Evolutionary conservation across 2,329 filamentous ascomycete genomes (phyloP).

Genomic region (Aspergillus pseudotamarii): DNA sequence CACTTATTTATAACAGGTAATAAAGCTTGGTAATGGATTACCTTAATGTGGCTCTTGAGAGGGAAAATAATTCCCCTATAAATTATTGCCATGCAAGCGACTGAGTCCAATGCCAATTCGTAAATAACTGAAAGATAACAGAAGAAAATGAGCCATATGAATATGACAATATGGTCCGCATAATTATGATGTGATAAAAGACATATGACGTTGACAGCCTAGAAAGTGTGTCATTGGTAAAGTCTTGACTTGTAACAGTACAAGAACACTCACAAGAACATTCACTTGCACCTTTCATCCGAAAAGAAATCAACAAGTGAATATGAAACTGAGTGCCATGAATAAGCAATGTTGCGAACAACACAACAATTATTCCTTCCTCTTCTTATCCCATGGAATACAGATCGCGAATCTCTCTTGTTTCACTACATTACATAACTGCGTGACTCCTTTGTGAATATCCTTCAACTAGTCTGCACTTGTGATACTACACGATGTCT

Average conservation of each 20-base stretch:
- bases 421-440: background rate
- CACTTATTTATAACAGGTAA: too few species aligned
- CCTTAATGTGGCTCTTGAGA: too few species aligned
- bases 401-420: background rate
- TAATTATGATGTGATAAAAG: background rate
- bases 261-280: background rate
- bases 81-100: too few species aligned
- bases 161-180: background rate
- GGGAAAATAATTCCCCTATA: too few species aligned
- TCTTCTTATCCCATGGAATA: background rate
- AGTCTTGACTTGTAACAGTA: background rate
- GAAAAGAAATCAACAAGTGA: background rate
- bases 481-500: background rate
- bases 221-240: background rate
- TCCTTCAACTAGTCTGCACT: background rate
- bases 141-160: background rate
- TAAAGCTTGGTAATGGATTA: too few species aligned
- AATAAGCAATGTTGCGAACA: background rate
- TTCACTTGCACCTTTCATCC: background rate
- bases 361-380: background rate
- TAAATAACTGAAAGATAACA: too few species aligned
- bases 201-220: background rate
- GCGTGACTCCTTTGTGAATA: background rate
- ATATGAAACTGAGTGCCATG: background rate
- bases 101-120: background rate